These are phyloP conservation scores for Rhynchospora pubera DNA, from an alignment of 176 grass and related monocot genomes.

Conservation along the genomic window DNA sequence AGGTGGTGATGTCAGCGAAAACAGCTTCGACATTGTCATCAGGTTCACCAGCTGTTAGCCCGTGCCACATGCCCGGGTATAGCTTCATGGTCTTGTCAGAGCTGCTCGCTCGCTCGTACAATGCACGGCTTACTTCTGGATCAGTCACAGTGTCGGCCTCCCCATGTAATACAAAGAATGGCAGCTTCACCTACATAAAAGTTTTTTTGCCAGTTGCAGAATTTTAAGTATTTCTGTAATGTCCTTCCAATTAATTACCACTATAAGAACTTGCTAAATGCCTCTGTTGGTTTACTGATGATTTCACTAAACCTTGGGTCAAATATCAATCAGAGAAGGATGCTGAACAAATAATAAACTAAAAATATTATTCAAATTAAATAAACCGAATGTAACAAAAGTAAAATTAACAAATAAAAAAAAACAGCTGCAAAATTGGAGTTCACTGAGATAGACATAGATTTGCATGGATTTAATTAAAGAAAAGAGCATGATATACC, in stretches of 20 bases:
- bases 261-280: background rate
- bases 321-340: background rate
- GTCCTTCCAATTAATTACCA: background rate
- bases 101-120: conserved; percentile 52
- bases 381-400: background rate
- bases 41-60: conserved; percentile 68
- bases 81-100: conserved; percentile 83
- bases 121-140: conserved; percentile 67
- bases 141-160: conserved; percentile 80
- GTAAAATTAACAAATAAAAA: background rate
- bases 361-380: background rate
- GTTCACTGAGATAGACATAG: background rate
- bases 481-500: conserved; percentile 19
- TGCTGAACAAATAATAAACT: background rate
- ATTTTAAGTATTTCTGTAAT: background rate
- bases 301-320: background rate
- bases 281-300: background rate
- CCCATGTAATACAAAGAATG: conserved; percentile 87
- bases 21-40: conserved; percentile 62
- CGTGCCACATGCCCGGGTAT: conserved; percentile 88
- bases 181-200: conserved; percentile 42
- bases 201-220: background rate
- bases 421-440: background rate
- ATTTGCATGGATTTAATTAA: background rate
- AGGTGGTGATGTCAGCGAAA: conserved; percentile 63